Evolutionary conservation across 2,329 filamentous ascomycete species (phyloP), one percentile per base, ranked within the genome.

Genomic region (Fusarium buharicum): DNA sequence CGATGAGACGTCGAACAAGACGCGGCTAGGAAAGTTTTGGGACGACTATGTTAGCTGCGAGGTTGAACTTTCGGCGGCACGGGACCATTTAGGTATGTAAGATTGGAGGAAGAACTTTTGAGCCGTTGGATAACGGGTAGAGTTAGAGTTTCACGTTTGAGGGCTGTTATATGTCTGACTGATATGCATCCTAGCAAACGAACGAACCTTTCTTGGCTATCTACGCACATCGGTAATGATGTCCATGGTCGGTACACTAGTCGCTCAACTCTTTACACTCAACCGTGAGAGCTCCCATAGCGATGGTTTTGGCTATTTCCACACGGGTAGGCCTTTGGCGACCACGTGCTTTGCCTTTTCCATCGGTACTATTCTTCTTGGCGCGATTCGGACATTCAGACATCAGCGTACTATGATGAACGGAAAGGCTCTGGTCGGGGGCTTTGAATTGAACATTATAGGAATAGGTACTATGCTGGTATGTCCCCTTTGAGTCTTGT

Each of bases 161-260:
- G 13, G 37, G 30, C 6, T 38, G 14, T 13, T n/a, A 14, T 31
- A 9, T 28, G 38, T 36, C 40, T 18, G 8, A 14, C 11, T 9
- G 36, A 30, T 54, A 50, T 30, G 31, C 20, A 27, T 9, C 33
- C 14, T 40, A 92, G 90, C 90, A 33, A 83, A 92, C 50, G 89
- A 93, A 75, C 81, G 90, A 53, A 93, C 90, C 16, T 93, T 89
- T 70, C 83, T 93, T 16, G 88, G 83, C 27, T 92, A 92, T 73
- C 81, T 92, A 27, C 84, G 90, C 17, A 92, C 89, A 2, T 90
- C 88, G 0, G 75, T 90, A 33, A 81, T 84, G n/a, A 79, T 92
- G 34, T 86, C 88, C 13, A 88, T 91, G 76, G 77, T 87, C 17
- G 88, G 89, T 16, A 84, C 89, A 3, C 67, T 86, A 4, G 82